These are phyloP conservation scores for Heliamphora pulchella DNA, from an alignment of 179 eudicot species.

Conservation along the genomic window DNA sequence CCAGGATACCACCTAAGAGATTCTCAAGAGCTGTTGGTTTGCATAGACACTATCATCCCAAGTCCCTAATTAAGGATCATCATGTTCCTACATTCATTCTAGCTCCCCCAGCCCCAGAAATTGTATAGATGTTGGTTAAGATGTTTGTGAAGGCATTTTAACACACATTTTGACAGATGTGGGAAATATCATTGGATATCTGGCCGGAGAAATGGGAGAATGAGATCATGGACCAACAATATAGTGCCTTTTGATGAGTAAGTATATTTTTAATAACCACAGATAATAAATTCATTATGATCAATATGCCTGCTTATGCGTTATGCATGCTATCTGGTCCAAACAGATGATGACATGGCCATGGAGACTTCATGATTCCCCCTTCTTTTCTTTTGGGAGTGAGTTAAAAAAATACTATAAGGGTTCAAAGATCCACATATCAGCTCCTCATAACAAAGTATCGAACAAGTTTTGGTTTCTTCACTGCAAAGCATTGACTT, in stretches of 20 bases:
- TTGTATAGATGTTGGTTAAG: not conserved
- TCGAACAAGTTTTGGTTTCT: not conserved
- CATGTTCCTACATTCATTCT: not conserved
- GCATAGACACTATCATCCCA: conserved; percentile 16
- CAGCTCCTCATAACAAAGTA: not conserved
- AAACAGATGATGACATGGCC: not conserved
- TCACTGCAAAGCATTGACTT: not conserved
- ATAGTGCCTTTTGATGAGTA: not conserved
- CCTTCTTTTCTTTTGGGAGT: too few relatives aligned
- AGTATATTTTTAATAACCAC: not conserved
- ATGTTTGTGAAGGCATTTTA: conserved; percentile 1
- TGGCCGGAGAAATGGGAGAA: not conserved
- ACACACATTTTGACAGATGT: not conserved
- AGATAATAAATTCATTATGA: not conserved
- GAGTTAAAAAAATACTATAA: too few relatives aligned
- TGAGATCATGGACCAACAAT: not conserved
- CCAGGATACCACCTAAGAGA: conserved; percentile 16
- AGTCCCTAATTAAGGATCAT: not conserved
- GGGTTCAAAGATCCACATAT: not conserved
- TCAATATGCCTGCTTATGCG: not conserved
- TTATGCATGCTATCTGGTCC: not conserved
- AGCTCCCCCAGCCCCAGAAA: not conserved
- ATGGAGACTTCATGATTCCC: not conserved
- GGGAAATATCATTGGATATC: not conserved
- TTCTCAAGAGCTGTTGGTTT: conserved; percentile 17